phyloP scores from a whole-genome alignment of 768 basidiomycete genomes.

The Psilocybe sp. region DNA sequence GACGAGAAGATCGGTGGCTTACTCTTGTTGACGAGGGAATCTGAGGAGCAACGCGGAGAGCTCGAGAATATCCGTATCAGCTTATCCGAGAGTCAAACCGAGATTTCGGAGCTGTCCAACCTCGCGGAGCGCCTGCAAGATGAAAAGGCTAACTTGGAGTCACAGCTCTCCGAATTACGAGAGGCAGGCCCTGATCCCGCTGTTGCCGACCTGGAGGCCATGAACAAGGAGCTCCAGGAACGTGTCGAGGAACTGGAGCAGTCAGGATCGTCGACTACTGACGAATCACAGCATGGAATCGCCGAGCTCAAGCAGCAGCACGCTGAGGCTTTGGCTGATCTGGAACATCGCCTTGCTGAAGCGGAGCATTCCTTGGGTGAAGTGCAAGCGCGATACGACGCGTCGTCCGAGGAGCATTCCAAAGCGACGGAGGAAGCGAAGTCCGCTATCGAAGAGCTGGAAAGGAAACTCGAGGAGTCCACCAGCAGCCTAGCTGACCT shows the following conservation, averaged over 20 bases:
- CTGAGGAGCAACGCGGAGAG: constrained; percentile 10
- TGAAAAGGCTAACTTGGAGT: constrained; percentile 18
- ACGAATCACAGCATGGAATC: constrained; percentile 22
- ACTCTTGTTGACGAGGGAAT: constrained; percentile 3
- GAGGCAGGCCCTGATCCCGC: constrained; percentile 19
- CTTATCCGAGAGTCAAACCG: constrained; percentile 9
- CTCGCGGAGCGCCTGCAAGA: constrained; percentile 12
- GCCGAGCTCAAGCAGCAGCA: constrained; percentile 32
- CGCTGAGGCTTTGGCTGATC: constrained; percentile 29
- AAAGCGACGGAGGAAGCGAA: constrained; percentile 29
- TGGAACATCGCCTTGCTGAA: constrained; percentile 35
- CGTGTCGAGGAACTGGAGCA: constrained; percentile 24
- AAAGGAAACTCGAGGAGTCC: constrained; percentile 13
- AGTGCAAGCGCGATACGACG: constrained; percentile 29
- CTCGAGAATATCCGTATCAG: constrained; percentile 7
- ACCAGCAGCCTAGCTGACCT: constrained; percentile 16
- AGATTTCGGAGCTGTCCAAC: constrained; percentile 6
- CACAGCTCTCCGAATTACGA: constrained; percentile 18
- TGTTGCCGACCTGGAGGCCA: constrained; percentile 23
- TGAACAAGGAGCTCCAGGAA: constrained; percentile 24
- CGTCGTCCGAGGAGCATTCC: constrained; percentile 28
- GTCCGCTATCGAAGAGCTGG: constrained; percentile 22
- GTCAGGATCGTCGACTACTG: constrained; percentile 14
- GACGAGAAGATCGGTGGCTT: constrained; percentile 7
- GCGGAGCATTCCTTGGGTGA: constrained; percentile 31